Percentiles rank a stretch among this genome's conserved stretches.
Evolutionary conservation across 2,329 filamentous ascomycete species (phyloP).

Genomic region (Byssothecium circinans): DNA sequence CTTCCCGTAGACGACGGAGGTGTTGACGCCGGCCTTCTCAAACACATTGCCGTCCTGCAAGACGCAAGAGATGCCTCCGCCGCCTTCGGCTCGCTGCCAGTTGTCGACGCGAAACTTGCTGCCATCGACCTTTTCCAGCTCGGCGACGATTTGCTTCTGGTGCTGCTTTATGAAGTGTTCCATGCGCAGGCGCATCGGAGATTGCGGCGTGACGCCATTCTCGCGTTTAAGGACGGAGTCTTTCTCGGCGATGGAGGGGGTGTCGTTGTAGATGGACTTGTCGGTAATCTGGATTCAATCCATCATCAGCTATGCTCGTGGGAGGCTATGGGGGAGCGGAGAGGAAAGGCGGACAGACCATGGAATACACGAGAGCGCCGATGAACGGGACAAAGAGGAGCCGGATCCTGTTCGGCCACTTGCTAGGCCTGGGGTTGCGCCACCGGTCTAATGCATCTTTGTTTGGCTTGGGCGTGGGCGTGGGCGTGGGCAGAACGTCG

Average conservation of each 20-base stretch:
- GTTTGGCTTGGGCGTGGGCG: slow-evolving; percentile 27
- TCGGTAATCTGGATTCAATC: slow-evolving; percentile 31
- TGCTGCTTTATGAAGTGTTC: slow-evolving; percentile 94
- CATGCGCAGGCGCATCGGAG: slow-evolving; percentile 97
- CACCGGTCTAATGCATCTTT: slow-evolving; percentile 34
- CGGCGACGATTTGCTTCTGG: slow-evolving; percentile 82
- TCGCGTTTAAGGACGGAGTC: slow-evolving; percentile 84
- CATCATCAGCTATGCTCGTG: slow-evolving; percentile 3
- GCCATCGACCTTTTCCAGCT: slow-evolving; percentile 81
- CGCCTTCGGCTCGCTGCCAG: slow-evolving; percentile 85
- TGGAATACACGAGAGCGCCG: slow-evolving; percentile 59
- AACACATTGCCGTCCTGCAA: slow-evolving; percentile 96
- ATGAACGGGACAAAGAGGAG: slow-evolving; percentile 54
- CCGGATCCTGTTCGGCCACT: slow-evolving; percentile 46
- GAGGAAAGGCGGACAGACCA: slow-evolving; percentile 50
- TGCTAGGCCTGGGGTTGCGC: slow-evolving; percentile 41
- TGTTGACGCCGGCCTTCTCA: slow-evolving; percentile 95
- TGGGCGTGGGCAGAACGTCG: slow-evolving; percentile 17
- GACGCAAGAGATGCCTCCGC: slow-evolving; percentile 91
- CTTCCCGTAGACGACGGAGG: slow-evolving; percentile 90
- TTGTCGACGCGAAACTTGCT: slow-evolving; percentile 79
- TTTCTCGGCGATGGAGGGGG: slow-evolving; percentile 76
- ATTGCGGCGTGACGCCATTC: slow-evolving; percentile 70
- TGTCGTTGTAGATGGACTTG: slow-evolving; percentile 54
- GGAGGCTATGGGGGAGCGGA: too few species aligned